phyloP scores from a whole-genome alignment of 495 filamentous ascomycete species.

The Penicillium bovifimosum region DNA sequence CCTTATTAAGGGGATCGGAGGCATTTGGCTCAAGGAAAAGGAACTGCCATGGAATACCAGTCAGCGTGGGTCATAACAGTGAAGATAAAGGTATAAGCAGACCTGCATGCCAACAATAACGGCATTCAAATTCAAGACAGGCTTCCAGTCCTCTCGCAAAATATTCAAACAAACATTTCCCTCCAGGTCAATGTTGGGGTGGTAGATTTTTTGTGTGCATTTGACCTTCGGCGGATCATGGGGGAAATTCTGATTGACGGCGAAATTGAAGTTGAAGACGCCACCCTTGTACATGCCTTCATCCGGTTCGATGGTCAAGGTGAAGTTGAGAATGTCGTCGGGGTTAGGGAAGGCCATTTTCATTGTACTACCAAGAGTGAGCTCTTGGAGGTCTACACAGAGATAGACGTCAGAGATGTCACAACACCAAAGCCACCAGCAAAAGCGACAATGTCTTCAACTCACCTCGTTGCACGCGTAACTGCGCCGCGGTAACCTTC shows the following conservation, averaged over 20 bases:
- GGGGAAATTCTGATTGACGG: constrained; percentile 90
- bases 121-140: constrained; percentile 91
- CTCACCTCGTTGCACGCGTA: constrained; percentile 91
- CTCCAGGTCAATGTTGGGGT: constrained; percentile 96
- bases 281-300: constrained; percentile 97
- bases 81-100: constrained; percentile 13
- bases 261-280: constrained; percentile 82
- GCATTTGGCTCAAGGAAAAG: constrained; percentile 97
- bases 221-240: constrained; percentile 98
- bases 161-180: constrained; percentile 98
- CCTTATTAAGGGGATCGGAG: constrained; percentile 94
- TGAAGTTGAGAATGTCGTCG: constrained; percentile 95
- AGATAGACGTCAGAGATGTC: neutral
- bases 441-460: neutral
- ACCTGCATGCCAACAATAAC: constrained; percentile 94
- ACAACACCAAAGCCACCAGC: neutral
- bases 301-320: constrained; percentile 87
- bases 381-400: constrained; percentile 76
- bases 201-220: constrained; percentile 97
- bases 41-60: constrained; percentile 51
- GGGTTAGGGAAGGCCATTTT: constrained; percentile 87
- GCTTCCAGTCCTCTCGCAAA: constrained; percentile 96
- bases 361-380: constrained; percentile 87
- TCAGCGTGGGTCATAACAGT: neutral
- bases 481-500: constrained; percentile 93